Evolutionary conservation across 2,329 filamentous ascomycete species (phyloP).

Genomic region (Neurospora crassa): DNA sequence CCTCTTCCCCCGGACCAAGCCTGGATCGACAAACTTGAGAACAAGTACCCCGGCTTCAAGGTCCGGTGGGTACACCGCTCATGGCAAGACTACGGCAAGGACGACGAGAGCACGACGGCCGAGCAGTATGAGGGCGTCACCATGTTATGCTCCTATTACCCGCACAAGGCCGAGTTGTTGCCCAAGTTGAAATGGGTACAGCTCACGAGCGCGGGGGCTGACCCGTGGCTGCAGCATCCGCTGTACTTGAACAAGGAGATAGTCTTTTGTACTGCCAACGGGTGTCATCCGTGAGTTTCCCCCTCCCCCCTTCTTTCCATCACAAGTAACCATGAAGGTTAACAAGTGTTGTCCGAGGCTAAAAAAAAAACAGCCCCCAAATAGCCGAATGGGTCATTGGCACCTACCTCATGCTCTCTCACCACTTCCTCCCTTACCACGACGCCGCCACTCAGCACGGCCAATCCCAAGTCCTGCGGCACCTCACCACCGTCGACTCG

Average conservation of each 20-base stretch:
- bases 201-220: constrained; percentile 32
- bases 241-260: constrained; percentile 26
- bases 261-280: constrained; percentile 31
- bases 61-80: constrained; percentile 25
- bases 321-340: not conserved
- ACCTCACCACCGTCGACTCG: constrained; percentile 20
- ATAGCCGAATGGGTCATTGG: constrained; percentile 25
- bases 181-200: constrained; percentile 34
- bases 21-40: constrained; percentile 26
- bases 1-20: constrained; percentile 21
- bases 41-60: constrained; percentile 28
- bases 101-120: constrained; percentile 19
- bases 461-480: constrained; percentile 3
- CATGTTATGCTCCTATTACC: constrained; percentile 24
- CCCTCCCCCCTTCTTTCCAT: too few species aligned
- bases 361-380: constrained; percentile 22
- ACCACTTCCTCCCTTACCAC: constrained; percentile 16
- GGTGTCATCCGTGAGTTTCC: constrained; percentile 30
- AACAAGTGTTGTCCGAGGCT: too few species aligned
- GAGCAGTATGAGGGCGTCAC: constrained; percentile 32
- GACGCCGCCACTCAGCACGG: constrained; percentile 10
- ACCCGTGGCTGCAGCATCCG: constrained; percentile 29
- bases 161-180: constrained; percentile 24
- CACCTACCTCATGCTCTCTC: constrained; percentile 19
- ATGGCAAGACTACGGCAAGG: not conserved